Percentiles rank a stretch among this genome's conserved stretches.
Evolutionary conservation across 768 basidiomycete genomes (phyloP).

Genomic region (Xerocomellus dryophilus): DNA sequence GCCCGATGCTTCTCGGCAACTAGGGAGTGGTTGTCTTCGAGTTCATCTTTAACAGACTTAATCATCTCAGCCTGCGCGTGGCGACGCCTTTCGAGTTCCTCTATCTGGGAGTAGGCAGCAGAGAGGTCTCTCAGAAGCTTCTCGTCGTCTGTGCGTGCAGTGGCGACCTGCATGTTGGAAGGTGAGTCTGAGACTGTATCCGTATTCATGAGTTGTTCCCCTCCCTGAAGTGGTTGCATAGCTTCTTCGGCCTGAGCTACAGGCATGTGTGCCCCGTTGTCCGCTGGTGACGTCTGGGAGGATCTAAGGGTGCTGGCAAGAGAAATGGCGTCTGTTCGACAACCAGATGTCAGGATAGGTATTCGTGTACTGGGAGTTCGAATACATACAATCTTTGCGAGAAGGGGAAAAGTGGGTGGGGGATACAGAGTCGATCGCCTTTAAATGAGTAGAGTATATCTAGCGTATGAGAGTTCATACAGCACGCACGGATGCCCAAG

Average conservation of each 20-base stretch:
- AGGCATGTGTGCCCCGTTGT: neutral
- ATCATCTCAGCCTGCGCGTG: neutral
- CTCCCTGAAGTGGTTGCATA: neutral
- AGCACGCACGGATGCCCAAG: neutral
- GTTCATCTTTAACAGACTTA: neutral
- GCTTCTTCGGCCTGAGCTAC: neutral
- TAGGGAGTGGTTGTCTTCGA: neutral
- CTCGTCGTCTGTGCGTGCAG: neutral
- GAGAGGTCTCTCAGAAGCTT: neutral
- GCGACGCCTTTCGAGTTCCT: neutral
- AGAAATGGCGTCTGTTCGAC: neutral
- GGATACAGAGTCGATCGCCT: neutral
- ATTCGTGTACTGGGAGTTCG: neutral
- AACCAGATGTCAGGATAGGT: neutral
- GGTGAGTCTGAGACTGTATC: no score
- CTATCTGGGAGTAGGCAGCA: neutral
- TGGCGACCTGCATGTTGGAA: neutral
- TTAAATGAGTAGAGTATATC: no score
- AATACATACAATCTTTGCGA: neutral
- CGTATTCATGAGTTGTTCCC: no score
- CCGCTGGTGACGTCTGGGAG: neutral
- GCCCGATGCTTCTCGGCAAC: neutral
- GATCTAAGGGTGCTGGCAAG: neutral
- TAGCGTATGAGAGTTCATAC: neutral
- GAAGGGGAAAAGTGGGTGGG: neutral